Evolutionary conservation across 208 protist genomes (phyloP).

Genomic region (Leishmania braziliensis): DNA sequence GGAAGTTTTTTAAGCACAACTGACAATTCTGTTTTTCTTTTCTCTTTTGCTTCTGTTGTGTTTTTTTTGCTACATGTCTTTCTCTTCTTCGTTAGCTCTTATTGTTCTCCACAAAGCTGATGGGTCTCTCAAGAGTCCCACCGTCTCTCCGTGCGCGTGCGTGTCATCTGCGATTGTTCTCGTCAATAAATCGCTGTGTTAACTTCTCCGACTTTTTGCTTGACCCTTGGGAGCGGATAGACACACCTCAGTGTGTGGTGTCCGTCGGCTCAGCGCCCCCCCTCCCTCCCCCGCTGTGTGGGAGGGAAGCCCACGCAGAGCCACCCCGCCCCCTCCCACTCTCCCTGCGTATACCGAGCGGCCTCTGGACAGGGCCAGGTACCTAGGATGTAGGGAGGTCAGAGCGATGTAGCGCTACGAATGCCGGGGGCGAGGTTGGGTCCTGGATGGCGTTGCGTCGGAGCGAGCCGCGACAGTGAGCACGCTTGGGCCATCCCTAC

Average conservation of each 20-base stretch:
- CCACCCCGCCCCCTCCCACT: not conserved
- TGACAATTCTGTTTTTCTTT: not conserved
- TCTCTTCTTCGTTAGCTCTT: too few species aligned
- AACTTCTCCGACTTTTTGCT: too few species aligned
- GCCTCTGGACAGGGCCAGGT: not conserved
- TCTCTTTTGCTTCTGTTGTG: not conserved
- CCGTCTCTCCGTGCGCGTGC: too few species aligned
- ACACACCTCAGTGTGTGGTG: too few species aligned
- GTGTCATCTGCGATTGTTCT: too few species aligned
- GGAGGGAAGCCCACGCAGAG: not conserved
- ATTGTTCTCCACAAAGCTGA: too few species aligned
- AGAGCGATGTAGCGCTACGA: not conserved
- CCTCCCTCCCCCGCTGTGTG: not conserved
- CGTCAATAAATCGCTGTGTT: too few species aligned
- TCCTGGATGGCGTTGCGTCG: not conserved
- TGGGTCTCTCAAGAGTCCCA: too few species aligned
- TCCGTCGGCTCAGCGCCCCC: too few species aligned
- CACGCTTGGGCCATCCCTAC: not conserved
- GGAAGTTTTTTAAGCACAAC: conserved; percentile 41
- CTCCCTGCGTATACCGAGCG: too few species aligned
- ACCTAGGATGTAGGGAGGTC: not conserved
- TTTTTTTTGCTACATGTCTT: not conserved
- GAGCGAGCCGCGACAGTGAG: not conserved
- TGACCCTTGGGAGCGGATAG: too few species aligned
- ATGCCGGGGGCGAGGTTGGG: too few species aligned